A percentile compares a stretch with the other conserved stretches of the same genome.
phyloP scores from a whole-genome alignment of 169 alveolate genomes.

The Plasmodium knowlesi region DNA sequence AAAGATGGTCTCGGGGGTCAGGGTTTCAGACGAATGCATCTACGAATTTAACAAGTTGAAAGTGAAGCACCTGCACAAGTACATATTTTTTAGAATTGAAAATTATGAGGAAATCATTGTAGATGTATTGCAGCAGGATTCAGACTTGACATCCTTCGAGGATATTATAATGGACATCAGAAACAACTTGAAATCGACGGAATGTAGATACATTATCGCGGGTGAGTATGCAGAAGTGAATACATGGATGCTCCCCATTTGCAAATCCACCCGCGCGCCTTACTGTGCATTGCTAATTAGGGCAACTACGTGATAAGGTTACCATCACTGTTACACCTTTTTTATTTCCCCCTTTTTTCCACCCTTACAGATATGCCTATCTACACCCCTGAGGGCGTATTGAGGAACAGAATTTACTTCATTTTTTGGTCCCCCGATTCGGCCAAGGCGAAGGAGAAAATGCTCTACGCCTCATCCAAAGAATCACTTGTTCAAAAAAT shows the following conservation, averaged over 20 bases:
- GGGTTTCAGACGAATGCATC: slow-evolving; percentile 67
- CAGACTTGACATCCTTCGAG: slow-evolving; percentile 25
- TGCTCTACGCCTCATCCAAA: slow-evolving; percentile 72
- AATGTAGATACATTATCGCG: slow-evolving; percentile 74
- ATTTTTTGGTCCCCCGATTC: slow-evolving; percentile 73
- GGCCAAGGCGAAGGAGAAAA: slow-evolving; percentile 66
- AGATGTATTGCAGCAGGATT: slow-evolving; percentile 51
- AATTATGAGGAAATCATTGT: slow-evolving; percentile 63
- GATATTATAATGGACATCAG: slow-evolving; percentile 55
- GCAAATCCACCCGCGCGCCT: background rate
- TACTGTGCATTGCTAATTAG: background rate
- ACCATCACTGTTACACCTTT: background rate
- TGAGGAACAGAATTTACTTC: slow-evolving; percentile 65
- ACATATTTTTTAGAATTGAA: slow-evolving; percentile 57
- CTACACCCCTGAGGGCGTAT: slow-evolving; percentile 71
- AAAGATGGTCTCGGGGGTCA: slow-evolving; percentile 73
- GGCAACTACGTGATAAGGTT: background rate
- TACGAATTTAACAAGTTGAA: slow-evolving; percentile 67
- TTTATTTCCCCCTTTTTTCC: background rate
- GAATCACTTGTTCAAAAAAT: slow-evolving; percentile 68
- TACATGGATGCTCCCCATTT: background rate
- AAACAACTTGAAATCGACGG: slow-evolving; percentile 43
- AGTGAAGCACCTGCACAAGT: slow-evolving; percentile 68
- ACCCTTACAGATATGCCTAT: slow-evolving; percentile 56
- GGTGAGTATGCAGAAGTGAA: slow-evolving; percentile 8